Evolutionary conservation across 768 basidiomycete species (phyloP), one percentile per base, ranked within the genome.

Genomic region (Auriculariales sp.): DNA sequence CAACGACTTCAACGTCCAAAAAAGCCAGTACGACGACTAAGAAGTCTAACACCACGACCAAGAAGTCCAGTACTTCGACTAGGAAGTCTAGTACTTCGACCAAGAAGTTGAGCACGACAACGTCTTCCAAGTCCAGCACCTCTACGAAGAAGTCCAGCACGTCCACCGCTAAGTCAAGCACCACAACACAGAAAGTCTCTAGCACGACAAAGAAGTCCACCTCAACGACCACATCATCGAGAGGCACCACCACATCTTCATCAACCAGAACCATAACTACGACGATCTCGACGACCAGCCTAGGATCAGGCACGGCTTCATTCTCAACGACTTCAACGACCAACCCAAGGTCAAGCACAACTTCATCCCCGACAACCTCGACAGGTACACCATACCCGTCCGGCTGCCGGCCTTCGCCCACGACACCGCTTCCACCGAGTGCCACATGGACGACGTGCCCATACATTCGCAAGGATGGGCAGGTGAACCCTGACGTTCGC

Each of bases 401-500:
- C 39, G 27, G 19, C 3, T 44, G 39, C 19, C 17, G 12, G 7
- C 12, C 39, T 5, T 44, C 39, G 39, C 19, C 39, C 39, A 29
- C 22, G 34, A 10, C 33, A 11, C 14, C 17, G 7, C 44, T 29
- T 4, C 27, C 30, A n/a, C 25, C 27, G 9, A 24, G 22, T 28
- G n/a, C 15, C 2, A 30, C 66, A 10, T 66, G 67, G 67, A 66
- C 66, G 4, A 65, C 64, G 6, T 72, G 78, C 56, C 65, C 67
- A 2, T 78, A 78, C 54, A 61, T 66, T n/a, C 59, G 62, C 12
- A 67, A 64, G 3, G 78, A 79, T 54, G 78, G 77, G 22, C 55
- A 68, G 52, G 70, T 75, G 32, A 78, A 79, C 56, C 75, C 76
- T 14, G 77, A 78, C 57, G 72, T 73, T 11, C 65, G 68, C 49